These are phyloP conservation scores for Helicocarpus griseus DNA, from an alignment of 2,329 filamentous ascomycete species.

Conservation along the genomic window DNA sequence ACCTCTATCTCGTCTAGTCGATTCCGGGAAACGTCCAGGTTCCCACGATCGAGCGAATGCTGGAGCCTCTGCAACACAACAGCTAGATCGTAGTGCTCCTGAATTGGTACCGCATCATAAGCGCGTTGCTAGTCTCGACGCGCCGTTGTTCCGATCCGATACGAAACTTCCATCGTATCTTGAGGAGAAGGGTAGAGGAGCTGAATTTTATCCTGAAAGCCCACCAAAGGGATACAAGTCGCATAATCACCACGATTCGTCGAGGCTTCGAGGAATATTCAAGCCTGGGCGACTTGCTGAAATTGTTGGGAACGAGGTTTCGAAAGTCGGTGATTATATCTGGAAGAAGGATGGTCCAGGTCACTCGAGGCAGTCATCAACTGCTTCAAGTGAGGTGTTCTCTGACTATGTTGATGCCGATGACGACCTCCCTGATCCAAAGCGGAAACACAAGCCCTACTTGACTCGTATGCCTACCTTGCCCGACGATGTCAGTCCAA, in stretches of 20 bases:
- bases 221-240: slow-evolving; percentile 19
- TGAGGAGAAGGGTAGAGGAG: not conserved
- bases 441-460: slow-evolving; percentile 18
- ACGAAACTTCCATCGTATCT: not conserved
- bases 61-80: not conserved
- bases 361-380: slow-evolving; percentile 34
- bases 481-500: slow-evolving; percentile 25
- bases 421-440: slow-evolving; percentile 28
- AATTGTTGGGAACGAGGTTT: slow-evolving; percentile 56
- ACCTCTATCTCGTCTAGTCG: not conserved
- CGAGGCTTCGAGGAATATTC: slow-evolving; percentile 63
- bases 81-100: not conserved
- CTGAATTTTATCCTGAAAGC: slow-evolving; percentile 4
- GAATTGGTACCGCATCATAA: not conserved
- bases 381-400: slow-evolving; percentile 31
- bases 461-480: slow-evolving; percentile 25
- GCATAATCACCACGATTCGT: slow-evolving; percentile 37
- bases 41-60: not conserved
- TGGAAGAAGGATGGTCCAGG: slow-evolving; percentile 45
- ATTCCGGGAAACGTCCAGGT: not conserved
- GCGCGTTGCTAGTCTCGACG: not conserved
- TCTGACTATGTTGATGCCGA: slow-evolving; percentile 42
- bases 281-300: slow-evolving; percentile 67
- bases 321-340: slow-evolving; percentile 52
- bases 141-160: not conserved